Percentiles rank a stretch among this genome's conserved stretches.
Evolutionary conservation across 768 basidiomycete genomes (phyloP).

Genomic region (Naganishia antarctica): DNA sequence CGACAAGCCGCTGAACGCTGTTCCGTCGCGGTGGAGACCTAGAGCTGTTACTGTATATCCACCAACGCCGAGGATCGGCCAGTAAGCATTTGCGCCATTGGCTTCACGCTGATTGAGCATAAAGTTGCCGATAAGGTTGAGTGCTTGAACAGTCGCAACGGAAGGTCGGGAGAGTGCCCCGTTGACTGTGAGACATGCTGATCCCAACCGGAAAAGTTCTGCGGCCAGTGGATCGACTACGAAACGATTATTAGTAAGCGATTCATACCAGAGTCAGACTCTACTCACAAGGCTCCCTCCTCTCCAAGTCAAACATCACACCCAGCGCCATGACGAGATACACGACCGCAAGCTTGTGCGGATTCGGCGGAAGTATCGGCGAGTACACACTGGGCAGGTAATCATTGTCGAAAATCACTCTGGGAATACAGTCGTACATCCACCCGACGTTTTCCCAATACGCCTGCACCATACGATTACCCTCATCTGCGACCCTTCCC

Average conservation of each 20-base stretch:
- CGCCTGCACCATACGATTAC: constrained; percentile 29
- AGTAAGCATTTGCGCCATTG: constrained; percentile 43
- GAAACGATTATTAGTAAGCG: not conserved
- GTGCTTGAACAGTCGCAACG: constrained; percentile 45
- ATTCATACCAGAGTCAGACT: not conserved
- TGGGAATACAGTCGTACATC: constrained; percentile 33
- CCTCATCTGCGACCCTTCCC: constrained; percentile 8
- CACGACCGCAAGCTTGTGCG: constrained; percentile 48
- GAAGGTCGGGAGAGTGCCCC: constrained; percentile 38
- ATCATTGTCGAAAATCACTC: constrained; percentile 42
- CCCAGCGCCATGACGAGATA: constrained; percentile 47
- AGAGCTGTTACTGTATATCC: constrained; percentile 41
- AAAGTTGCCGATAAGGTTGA: constrained; percentile 42
- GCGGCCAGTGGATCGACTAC: constrained; percentile 40
- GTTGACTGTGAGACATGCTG: constrained; percentile 38
- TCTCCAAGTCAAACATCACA: constrained; percentile 43
- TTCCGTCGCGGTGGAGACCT: constrained; percentile 47
- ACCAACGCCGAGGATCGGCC: constrained; percentile 46
- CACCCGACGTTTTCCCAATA: constrained; percentile 49
- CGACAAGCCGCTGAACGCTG: constrained; percentile 39
- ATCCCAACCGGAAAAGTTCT: constrained; percentile 41
- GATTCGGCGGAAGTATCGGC: constrained; percentile 31
- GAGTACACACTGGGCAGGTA: constrained; percentile 41
- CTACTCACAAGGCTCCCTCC: constrained; percentile 41
- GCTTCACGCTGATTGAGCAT: constrained; percentile 38